Conservation (phyloP, 305 asterid genomes). For the Fraxinus latifolia region DNA sequence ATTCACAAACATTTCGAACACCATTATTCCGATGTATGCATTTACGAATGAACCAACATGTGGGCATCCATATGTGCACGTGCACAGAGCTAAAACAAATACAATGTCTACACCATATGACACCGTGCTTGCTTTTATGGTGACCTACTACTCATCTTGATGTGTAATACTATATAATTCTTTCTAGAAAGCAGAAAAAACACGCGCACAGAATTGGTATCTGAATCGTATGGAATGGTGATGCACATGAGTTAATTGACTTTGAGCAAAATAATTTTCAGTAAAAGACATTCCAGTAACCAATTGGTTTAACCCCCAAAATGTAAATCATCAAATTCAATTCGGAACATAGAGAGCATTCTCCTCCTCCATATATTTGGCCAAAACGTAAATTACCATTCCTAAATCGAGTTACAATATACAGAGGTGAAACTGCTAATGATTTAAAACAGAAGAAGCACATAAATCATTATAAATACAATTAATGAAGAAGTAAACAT, state of each 20-base stretch:
- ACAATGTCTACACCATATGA: background rate
- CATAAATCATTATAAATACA: background rate
- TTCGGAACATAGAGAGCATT: background rate
- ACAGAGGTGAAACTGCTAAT: background rate
- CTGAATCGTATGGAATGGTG: background rate
- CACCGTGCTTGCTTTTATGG: background rate
- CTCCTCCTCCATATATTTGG: background rate
- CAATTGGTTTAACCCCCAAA: background rate
- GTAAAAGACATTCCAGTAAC: background rate
- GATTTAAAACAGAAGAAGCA: background rate
- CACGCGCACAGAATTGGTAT: background rate
- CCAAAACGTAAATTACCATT: background rate
- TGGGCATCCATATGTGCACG: background rate
- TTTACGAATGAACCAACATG: background rate
- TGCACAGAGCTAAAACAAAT: background rate
- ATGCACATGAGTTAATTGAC: background rate
- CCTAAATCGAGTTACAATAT: background rate
- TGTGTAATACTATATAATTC: background rate
- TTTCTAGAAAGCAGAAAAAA: background rate
- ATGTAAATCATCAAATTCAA: background rate
- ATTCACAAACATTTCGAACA: background rate
- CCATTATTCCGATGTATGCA: background rate
- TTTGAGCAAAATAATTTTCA: background rate
- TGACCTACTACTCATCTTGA: background rate
- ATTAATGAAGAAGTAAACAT: background rate